A percentile compares a stretch with the other conserved stretches of the same genome.
Evolutionary conservation across 2,329 filamentous ascomycete species (phyloP).

Genomic region (Ophiostoma tasmaniense): DNA sequence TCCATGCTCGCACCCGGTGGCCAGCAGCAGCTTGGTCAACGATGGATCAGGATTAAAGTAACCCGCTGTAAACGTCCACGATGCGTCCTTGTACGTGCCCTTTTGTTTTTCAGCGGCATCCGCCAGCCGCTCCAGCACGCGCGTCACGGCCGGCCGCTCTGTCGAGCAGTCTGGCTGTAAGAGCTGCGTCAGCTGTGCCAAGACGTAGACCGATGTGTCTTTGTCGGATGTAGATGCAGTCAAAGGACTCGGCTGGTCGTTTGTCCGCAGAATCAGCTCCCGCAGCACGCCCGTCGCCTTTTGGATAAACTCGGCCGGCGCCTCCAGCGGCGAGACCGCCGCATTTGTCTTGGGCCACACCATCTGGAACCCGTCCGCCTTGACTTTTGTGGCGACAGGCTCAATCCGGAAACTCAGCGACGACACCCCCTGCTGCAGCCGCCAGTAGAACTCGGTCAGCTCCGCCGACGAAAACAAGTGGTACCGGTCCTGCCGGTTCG

Average conservation of each 20-base stretch:
- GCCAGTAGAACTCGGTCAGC: constrained; percentile 73
- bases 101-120: constrained; percentile 30
- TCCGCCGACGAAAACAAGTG: constrained; percentile 76
- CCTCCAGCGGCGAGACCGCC: constrained; percentile 63
- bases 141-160: constrained; percentile 73
- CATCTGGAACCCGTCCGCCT: constrained; percentile 38
- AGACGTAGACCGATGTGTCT: constrained; percentile 72
- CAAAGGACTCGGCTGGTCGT: constrained; percentile 26
- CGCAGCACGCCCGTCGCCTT: constrained; percentile 59
- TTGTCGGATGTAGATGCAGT: neutral
- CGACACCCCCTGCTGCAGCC: constrained; percentile 67
- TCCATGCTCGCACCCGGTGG: constrained; percentile 51
- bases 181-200: constrained; percentile 81
- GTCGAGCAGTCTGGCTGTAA: constrained; percentile 74
- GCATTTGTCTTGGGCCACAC: constrained; percentile 70
- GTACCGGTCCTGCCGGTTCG: constrained; percentile 88
- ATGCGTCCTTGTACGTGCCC: constrained; percentile 52
- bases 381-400: constrained; percentile 38
- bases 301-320: constrained; percentile 60
- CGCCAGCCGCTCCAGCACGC: constrained; percentile 61
- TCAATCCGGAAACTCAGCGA: constrained; percentile 74
- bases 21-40: constrained; percentile 70
- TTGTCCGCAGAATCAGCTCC: constrained; percentile 48
- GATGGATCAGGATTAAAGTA: constrained; percentile 96
- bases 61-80: constrained; percentile 94